Conservation (phyloP, 331 rosid species). For the Stylosanthes scabra region DNA sequence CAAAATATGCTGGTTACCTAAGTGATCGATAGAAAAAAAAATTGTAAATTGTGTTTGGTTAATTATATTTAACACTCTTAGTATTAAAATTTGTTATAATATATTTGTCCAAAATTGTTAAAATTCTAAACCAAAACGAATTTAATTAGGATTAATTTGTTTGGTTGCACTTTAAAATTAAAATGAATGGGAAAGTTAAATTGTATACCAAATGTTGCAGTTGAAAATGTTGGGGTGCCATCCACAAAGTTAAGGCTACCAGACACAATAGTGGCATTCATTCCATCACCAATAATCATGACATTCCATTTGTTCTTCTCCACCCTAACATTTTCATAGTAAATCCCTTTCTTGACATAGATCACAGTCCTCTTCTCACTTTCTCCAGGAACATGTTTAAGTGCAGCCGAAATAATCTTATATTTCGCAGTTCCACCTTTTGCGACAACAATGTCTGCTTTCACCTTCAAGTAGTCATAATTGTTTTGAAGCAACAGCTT, state of each 20-base stretch:
- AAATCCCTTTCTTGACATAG: constrained; percentile 76
- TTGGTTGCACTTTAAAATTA: no score
- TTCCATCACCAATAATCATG: constrained; percentile 84
- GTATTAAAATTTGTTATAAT: no score
- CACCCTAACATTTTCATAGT: constrained; percentile 71
- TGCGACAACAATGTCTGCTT: constrained; percentile 69
- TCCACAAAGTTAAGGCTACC: constrained; percentile 66
- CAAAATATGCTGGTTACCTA: no score
- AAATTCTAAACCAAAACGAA: no score
- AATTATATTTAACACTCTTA: no score
- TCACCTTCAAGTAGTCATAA: constrained; percentile 52
- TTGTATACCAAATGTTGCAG: constrained; percentile 87
- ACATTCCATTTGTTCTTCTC: constrained; percentile 80
- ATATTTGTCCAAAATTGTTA: no score
- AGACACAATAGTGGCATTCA: constrained; percentile 62
- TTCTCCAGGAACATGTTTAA: constrained; percentile 55
- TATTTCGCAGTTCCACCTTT: constrained; percentile 64
- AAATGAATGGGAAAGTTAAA: not conserved
- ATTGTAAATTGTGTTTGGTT: no score
- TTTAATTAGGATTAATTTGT: no score
- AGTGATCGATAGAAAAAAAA: no score
- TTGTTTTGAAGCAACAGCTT: constrained; percentile 47
- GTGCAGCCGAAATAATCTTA: constrained; percentile 61
- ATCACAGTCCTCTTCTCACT: constrained; percentile 70
- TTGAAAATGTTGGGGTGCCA: constrained; percentile 85